Base-by-base conservation (phyloP, 495 filamentous ascomycete genomes). In the Penicillium waksmanii region DNA sequence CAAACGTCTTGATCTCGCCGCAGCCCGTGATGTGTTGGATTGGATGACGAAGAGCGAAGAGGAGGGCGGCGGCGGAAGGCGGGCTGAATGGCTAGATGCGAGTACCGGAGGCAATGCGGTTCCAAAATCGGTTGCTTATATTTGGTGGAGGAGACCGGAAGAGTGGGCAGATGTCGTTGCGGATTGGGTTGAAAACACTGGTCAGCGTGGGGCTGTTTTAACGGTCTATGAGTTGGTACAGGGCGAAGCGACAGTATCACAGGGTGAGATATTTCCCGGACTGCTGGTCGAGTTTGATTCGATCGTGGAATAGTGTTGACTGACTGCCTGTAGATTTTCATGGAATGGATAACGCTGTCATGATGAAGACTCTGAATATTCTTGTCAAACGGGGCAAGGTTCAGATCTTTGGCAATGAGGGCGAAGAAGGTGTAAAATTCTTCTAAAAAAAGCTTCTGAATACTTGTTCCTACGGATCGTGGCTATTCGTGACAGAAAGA, bases 391-490 rank as follows among this genome's bases (percentile, higher is more conserved):
- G 88, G 36, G 93, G 93, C 60, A 96, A 89, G 74, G 93, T 95
- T 21, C 93, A 97, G 75, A 84, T 98, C 12, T 97, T 98, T 79
- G 94, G 94, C 18, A 73, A 64, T 38, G 93, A 93, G 61, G 94
- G 94, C 63, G 85, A 89, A 57, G 84, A 87, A 67, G 95, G 95
- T 53, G 91, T 97, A 58, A 98, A 98, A 77, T 98, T 98, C 78
- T 97, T 97, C 70, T 98, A 79, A 79, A 58, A 4, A 21, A 18
- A 48, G 11, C 46, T 48, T 40, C 35, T 44, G 8, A 27, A 49
- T 35, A 35, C 49, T 23, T 19, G 18, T 33, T 46, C 44, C 44
- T 47, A 56, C 35, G 23, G 58, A 62, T 65, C 61, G 35, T 67
- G 65, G 72, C 58, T 71, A 66, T 66, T 69, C 62, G 62, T 67